These are phyloP conservation scores for Apostasia shenzhenica DNA, from an alignment of 106 monocot species.

Conservation along the genomic window DNA sequence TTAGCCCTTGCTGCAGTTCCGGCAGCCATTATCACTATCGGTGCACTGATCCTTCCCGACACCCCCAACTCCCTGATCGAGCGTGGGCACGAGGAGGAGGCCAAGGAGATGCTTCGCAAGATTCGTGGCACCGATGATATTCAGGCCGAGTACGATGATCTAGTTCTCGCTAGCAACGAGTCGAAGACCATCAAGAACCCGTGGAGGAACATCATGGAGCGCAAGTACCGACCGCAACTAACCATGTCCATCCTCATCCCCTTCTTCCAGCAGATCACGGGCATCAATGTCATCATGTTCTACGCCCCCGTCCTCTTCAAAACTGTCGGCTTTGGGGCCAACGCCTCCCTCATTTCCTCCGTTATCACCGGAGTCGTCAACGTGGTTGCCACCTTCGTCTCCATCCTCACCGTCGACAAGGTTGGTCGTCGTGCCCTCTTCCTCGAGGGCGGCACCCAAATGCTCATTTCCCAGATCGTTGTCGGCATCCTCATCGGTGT, in stretches of 20 bases:
- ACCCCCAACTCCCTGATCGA: conserved; percentile 9
- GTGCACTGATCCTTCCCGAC: conserved; percentile 1
- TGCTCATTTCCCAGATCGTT: conserved; percentile 9
- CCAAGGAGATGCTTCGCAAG: neutral
- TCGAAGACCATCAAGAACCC: neutral
- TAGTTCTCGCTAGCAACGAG: conserved; percentile 8
- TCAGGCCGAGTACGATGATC: conserved; percentile 1
- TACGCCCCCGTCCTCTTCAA: conserved; percentile 10
- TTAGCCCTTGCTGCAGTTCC: conserved; percentile 9
- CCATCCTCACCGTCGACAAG: conserved; percentile 4
- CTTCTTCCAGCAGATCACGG: conserved; percentile 11
- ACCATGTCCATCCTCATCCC: conserved; percentile 6
- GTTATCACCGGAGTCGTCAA: conserved; percentile 5
- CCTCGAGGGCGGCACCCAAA: conserved; percentile 17
- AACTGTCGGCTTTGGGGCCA: conserved; percentile 4
- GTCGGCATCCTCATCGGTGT: conserved; percentile 8
- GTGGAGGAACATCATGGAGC: conserved; percentile 7
- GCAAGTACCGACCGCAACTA: conserved; percentile 4
- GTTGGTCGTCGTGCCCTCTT: neutral
- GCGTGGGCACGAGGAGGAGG: neutral
- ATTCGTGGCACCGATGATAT: conserved; percentile 8
- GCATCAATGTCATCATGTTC: conserved; percentile 14
- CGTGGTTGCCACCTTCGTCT: conserved; percentile 1
- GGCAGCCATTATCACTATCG: conserved; percentile 3
- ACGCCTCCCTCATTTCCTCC: conserved; percentile 1